Evolutionary conservation across 495 filamentous ascomycete species (phyloP).

Genomic region (Neurospora sp.): DNA sequence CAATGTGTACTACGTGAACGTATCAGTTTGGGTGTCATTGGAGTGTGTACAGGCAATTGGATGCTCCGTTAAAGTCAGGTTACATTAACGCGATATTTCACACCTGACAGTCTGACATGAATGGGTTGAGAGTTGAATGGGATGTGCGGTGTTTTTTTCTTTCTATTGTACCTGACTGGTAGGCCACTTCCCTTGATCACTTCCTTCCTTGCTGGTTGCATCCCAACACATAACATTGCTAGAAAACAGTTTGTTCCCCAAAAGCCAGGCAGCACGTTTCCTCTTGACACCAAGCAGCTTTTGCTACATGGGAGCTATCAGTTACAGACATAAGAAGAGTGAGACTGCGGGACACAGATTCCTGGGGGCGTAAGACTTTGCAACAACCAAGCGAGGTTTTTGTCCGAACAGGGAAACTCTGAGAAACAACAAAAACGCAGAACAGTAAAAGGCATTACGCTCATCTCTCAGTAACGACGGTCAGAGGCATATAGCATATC

Average conservation of each 20-base stretch:
- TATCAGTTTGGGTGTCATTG: background rate
- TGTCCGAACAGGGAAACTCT: background rate
- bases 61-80: background rate
- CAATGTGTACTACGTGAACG: background rate
- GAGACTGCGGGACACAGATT: background rate
- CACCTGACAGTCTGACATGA: background rate
- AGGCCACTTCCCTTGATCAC: background rate
- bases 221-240: too few species aligned
- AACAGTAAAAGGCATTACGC: background rate
- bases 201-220: background rate
- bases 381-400: background rate
- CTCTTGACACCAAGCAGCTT: background rate
- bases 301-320: background rate
- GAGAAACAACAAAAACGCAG: background rate
- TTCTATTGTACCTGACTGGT: background rate
- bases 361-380: background rate
- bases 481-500: background rate
- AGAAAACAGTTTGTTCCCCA: background rate
- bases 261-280: background rate
- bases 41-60: background rate
- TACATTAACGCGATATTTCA: background rate
- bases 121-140: background rate
- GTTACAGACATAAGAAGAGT: background rate
- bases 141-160: background rate
- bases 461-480: too few species aligned